These are phyloP conservation scores for Trichocladium uniseriatum DNA, from an alignment of 495 filamentous ascomycete species.

Conservation along the genomic window DNA sequence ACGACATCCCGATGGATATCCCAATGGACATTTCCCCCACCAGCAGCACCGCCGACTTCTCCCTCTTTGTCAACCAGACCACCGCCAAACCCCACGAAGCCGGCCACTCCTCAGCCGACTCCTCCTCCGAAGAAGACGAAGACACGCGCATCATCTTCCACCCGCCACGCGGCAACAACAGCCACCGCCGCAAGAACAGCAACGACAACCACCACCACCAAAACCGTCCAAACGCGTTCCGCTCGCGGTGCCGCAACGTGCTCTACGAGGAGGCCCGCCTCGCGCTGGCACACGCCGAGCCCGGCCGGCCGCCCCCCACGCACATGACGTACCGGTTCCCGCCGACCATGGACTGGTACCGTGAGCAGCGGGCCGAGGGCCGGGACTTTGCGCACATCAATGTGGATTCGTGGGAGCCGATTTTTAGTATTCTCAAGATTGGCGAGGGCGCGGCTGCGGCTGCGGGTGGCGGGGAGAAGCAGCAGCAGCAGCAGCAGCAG, in stretches of 20 bases:
- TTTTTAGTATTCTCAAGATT: slow-evolving; percentile 24
- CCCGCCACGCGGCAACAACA: slow-evolving; percentile 30
- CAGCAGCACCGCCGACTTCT: background rate
- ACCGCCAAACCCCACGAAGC: background rate
- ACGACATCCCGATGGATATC: background rate
- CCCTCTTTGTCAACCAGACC: background rate
- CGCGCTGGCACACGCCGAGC: slow-evolving; percentile 16
- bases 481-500: too few relatives aligned
- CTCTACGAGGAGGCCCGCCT: slow-evolving; percentile 32
- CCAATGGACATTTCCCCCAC: background rate
- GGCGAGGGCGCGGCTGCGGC: background rate
- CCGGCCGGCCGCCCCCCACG: slow-evolving; percentile 4
- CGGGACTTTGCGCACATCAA: slow-evolving; percentile 31
- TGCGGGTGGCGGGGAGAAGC: background rate
- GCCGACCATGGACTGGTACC: slow-evolving; percentile 38
- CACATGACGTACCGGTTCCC: slow-evolving; percentile 30
- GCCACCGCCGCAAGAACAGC: slow-evolving; percentile 5
- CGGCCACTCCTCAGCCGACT: background rate
- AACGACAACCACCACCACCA: background rate
- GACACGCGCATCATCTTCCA: slow-evolving; percentile 35
- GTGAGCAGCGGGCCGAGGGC: slow-evolving; percentile 31
- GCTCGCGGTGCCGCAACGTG: slow-evolving; percentile 30
- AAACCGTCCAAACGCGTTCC: slow-evolving; percentile 1
- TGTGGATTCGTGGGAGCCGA: slow-evolving; percentile 28
- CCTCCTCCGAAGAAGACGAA: background rate